Evolutionary conservation across 495 filamentous ascomycete species (phyloP).

Genomic region (Penicillium bovifimosum): DNA sequence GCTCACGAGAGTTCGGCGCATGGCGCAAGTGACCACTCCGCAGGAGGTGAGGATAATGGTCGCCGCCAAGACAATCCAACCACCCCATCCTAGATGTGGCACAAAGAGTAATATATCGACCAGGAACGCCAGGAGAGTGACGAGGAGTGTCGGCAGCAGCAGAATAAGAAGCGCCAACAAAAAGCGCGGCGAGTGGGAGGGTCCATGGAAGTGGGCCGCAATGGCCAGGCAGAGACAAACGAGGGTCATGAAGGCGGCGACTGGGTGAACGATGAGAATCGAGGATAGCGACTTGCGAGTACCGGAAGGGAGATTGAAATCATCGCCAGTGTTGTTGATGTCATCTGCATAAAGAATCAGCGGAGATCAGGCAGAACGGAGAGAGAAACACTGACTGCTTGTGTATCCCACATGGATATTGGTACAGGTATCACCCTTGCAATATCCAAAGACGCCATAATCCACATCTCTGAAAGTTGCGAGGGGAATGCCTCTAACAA

Average conservation of each 20-base stretch:
- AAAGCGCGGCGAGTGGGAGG: constrained; percentile 89
- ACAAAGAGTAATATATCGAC: constrained; percentile 96
- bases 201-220: constrained; percentile 79
- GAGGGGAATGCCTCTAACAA: constrained; percentile 79
- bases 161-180: constrained; percentile 80
- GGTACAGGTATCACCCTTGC: constrained; percentile 58
- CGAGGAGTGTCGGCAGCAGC: constrained; percentile 75
- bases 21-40: constrained; percentile 88
- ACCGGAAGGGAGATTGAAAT: constrained; percentile 68
- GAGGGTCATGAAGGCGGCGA: constrained; percentile 81
- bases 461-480: constrained; percentile 68
- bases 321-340: constrained; percentile 37
- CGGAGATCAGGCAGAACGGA: constrained; percentile 8
- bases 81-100: constrained; percentile 88
- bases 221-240: constrained; percentile 75
- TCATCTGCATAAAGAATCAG: constrained; percentile 29
- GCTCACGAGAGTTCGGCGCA: constrained; percentile 89
- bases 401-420: constrained; percentile 80
- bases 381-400: constrained; percentile 56
- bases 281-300: constrained; percentile 82
- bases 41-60: constrained; percentile 81
- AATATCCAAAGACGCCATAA: constrained; percentile 94
- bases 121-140: constrained; percentile 82
- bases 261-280: constrained; percentile 87
- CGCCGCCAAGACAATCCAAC: constrained; percentile 88